A percentile compares a stretch with the other conserved stretches of the same genome.
Conservation (phyloP, 2,329 filamentous ascomycete species). For the Talaromyces sp. region DNA sequence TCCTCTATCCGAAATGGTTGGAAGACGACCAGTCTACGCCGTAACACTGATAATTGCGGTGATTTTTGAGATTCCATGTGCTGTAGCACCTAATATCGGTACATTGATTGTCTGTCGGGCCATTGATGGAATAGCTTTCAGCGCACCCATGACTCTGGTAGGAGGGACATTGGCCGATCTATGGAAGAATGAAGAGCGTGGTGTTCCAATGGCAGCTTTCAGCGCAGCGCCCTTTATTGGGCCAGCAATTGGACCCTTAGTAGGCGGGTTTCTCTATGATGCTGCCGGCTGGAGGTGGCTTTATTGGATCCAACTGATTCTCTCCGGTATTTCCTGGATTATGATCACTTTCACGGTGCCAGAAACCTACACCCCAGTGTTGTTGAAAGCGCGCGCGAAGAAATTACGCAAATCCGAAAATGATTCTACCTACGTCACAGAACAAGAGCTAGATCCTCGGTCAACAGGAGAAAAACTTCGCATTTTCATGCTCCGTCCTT, state of each 20-base stretch:
- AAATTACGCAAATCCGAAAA: constrained; percentile 66
- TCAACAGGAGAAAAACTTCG: constrained; percentile 62
- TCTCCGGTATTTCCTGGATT: constrained; percentile 63
- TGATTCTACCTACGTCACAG: constrained; percentile 64
- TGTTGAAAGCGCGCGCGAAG: constrained; percentile 64
- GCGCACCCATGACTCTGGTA: constrained; percentile 78
- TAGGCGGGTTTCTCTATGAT: constrained; percentile 70
- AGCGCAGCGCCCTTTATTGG: constrained; percentile 77
- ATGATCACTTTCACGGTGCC: constrained; percentile 83
- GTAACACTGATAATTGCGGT: constrained; percentile 64
- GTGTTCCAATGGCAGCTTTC: constrained; percentile 82
- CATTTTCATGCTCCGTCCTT: constrained; percentile 73
- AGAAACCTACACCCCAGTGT: constrained; percentile 78
- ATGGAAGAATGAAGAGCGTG: constrained; percentile 78
- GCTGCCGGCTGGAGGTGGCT: constrained; percentile 72
- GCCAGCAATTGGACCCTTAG: constrained; percentile 68
- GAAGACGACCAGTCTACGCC: constrained; percentile 64
- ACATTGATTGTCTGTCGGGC: constrained; percentile 70
- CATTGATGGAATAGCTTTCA: constrained; percentile 79
- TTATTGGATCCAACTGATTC: constrained; percentile 80
- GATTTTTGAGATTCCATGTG: constrained; percentile 74
- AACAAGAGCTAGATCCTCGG: constrained; percentile 70
- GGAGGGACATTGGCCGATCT: constrained; percentile 77
- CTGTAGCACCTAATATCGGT: constrained; percentile 66
- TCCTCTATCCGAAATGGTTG: constrained; percentile 69